These are phyloP conservation scores for Gautieria morchelliformis DNA, from an alignment of 768 basidiomycete species.

Conservation along the genomic window DNA sequence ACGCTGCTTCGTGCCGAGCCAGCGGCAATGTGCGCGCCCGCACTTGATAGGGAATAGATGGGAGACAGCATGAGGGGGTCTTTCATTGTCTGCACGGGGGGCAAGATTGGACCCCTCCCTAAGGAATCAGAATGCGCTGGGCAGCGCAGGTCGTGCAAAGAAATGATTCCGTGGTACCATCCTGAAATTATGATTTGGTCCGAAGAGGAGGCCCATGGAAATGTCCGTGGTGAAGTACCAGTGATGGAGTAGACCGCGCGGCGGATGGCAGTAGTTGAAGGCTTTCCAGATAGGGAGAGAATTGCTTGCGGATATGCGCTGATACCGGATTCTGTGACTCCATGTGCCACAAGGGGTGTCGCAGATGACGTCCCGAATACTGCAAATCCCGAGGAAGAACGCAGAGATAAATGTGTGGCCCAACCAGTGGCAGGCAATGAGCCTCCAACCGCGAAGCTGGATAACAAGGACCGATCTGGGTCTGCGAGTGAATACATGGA, in stretches of 20 bases:
- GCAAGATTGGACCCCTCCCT: slow-evolving; percentile 27
- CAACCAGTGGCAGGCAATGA: slow-evolving; percentile 40
- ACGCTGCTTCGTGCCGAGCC: slow-evolving; percentile 71
- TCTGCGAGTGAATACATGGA: slow-evolving; percentile 25
- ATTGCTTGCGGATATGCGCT: slow-evolving; percentile 37
- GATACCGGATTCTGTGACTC: slow-evolving; percentile 39
- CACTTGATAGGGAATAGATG: slow-evolving; percentile 66
- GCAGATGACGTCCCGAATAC: slow-evolving; percentile 58
- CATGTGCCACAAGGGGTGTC: slow-evolving; percentile 49
- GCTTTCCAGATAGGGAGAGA: slow-evolving; percentile 29
- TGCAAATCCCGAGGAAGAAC: slow-evolving; percentile 43
- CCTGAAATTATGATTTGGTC: slow-evolving; percentile 67
- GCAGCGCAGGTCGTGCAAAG: slow-evolving; percentile 63
- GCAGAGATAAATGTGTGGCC: slow-evolving; percentile 47
- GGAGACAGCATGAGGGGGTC: slow-evolving; percentile 62
- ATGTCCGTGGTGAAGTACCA: slow-evolving; percentile 39
- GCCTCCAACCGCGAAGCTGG: slow-evolving; percentile 30
- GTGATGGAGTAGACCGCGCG: slow-evolving; percentile 71
- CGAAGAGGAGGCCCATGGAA: slow-evolving; percentile 55
- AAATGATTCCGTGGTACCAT: slow-evolving; percentile 73
- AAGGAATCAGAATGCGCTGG: slow-evolving; percentile 24
- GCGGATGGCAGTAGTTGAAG: slow-evolving; percentile 12
- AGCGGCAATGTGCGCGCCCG: slow-evolving; percentile 65
- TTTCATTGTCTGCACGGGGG: slow-evolving; percentile 48
- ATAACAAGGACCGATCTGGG: slow-evolving; percentile 12